Evolutionary conservation across 192 early-diverging fungal genomes (phyloP).

Genomic region (Backusella morwellensis): DNA sequence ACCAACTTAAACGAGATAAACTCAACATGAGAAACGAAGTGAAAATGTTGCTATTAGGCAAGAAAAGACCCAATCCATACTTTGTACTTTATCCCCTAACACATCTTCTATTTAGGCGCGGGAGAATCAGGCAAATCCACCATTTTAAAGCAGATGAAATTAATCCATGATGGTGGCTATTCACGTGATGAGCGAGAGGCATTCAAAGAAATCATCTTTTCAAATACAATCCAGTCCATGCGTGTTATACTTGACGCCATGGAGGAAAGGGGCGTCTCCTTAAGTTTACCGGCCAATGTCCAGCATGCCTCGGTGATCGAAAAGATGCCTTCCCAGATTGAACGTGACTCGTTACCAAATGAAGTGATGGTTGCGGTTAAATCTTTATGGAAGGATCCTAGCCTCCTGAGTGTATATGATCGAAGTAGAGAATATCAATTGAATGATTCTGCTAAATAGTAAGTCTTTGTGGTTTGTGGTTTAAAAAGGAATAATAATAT

Average conservation of each 20-base stretch:
- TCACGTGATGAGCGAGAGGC: constrained; percentile 84
- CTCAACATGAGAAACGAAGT: constrained; percentile 85
- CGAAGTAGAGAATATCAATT: constrained; percentile 92
- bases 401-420: constrained; percentile 76
- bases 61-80: neutral
- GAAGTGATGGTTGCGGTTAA: constrained; percentile 82
- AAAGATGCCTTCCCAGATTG: constrained; percentile 85
- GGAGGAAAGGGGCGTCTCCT: constrained; percentile 76
- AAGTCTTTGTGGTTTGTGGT: constrained; percentile 23
- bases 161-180: constrained; percentile 95
- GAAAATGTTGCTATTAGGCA: constrained; percentile 93
- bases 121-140: constrained; percentile 98
- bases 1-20: constrained; percentile 82
- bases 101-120: constrained; percentile 57
- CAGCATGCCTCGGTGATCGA: constrained; percentile 71
- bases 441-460: constrained; percentile 97
- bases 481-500: neutral
- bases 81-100: neutral
- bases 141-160: constrained; percentile 97
- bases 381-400: constrained; percentile 79
- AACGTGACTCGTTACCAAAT: constrained; percentile 77
- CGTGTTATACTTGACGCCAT: constrained; percentile 93
- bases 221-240: constrained; percentile 94
- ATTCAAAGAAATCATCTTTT: constrained; percentile 95
- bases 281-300: constrained; percentile 65